phyloP scores from a whole-genome alignment of 331 rosid genomes.

The Spiraea crenata region DNA sequence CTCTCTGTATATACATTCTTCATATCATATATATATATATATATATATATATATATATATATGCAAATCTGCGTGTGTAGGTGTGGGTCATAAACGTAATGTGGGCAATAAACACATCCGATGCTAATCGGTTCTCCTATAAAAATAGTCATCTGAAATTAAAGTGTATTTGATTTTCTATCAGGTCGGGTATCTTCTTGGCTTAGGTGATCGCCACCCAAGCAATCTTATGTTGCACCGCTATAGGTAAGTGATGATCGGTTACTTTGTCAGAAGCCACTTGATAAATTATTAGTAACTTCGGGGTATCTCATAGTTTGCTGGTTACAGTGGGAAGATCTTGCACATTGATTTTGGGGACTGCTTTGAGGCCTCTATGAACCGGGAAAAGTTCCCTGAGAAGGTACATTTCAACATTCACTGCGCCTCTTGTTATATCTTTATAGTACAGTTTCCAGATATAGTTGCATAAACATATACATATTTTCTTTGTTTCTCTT shows the following conservation, averaged over 20 bases:
- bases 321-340: constrained; percentile 80
- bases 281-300: neutral
- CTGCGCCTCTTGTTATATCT: constrained; percentile 3
- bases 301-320: constrained; percentile 28
- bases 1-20: too few species aligned
- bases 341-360: constrained; percentile 98
- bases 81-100: neutral
- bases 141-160: neutral
- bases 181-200: constrained; percentile 99
- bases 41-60: too few species aligned
- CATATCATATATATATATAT: too few species aligned
- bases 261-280: constrained; percentile 6
- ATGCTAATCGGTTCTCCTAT: neutral
- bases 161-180: constrained; percentile 21
- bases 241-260: constrained; percentile 51
- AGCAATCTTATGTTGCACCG: constrained; percentile 97
- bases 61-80: neutral
- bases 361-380: constrained; percentile 98
- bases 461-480: constrained; percentile 3
- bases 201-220: constrained; percentile 99
- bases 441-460: neutral
- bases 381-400: constrained; percentile 97
- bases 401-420: constrained; percentile 44
- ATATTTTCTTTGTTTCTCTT: neutral
- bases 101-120: neutral